These are phyloP conservation scores for Suillus ampliporus DNA, from an alignment of 768 basidiomycete species.

Conservation along the genomic window DNA sequence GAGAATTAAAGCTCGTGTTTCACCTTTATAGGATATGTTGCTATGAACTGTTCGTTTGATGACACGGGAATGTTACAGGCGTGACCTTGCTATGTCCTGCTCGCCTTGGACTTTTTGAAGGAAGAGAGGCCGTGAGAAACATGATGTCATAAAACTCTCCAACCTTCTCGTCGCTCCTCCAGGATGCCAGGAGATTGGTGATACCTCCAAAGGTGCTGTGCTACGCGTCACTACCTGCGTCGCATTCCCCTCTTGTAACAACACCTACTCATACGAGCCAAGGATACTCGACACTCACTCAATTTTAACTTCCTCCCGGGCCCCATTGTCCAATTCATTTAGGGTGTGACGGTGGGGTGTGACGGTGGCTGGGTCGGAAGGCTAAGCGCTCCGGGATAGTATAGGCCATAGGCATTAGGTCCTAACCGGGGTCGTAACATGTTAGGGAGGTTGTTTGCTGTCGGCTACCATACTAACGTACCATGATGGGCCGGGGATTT, in stretches of 20 bases:
- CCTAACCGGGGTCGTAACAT: not conserved
- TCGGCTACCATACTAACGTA: too few relatives aligned
- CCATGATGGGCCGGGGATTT: not conserved
- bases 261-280: not conserved
- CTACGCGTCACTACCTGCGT: too few relatives aligned
- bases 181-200: not conserved
- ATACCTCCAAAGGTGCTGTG: not conserved
- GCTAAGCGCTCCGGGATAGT: too few relatives aligned
- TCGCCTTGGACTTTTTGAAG: not conserved
- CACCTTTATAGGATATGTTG: not conserved
- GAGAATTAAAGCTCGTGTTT: not conserved
- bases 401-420: not conserved
- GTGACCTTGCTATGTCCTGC: too few relatives aligned
- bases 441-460: not conserved
- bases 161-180: not conserved
- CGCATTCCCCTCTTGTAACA: not conserved
- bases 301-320: not conserved
- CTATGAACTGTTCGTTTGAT: not conserved
- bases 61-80: not conserved
- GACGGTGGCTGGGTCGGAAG: too few relatives aligned
- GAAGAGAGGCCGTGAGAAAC: conserved; percentile 1
- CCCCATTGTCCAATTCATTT: too few relatives aligned
- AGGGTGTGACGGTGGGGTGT: too few relatives aligned
- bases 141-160: conserved; percentile 8
- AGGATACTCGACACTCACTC: not conserved